These are phyloP conservation scores for Suhomyces sp. DNA, from an alignment of 805 yeast genomes.

Conservation along the genomic window DNA sequence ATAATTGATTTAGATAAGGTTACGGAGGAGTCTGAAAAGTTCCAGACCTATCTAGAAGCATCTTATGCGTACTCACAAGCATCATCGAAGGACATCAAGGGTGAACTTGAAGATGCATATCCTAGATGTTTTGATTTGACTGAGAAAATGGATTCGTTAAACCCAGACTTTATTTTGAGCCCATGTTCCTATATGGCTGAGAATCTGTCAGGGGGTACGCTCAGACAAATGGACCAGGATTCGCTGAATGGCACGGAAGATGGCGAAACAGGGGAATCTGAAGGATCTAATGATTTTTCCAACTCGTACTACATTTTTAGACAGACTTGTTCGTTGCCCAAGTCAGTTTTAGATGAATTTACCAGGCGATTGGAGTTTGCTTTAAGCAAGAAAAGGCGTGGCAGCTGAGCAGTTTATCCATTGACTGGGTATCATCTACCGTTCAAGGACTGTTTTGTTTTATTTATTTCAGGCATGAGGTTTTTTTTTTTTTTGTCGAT, in stretches of 20 bases:
- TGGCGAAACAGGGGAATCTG: background rate
- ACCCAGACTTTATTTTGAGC: background rate
- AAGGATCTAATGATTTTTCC: background rate
- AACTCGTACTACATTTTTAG: background rate
- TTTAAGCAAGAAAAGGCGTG: background rate
- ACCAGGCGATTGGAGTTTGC: background rate
- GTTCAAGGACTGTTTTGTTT: no score
- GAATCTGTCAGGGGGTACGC: background rate
- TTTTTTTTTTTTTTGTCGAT: background rate
- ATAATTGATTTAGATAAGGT: conserved; percentile 1
- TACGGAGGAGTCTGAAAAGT: conserved; percentile 3
- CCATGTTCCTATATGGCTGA: background rate
- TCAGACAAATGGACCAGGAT: background rate
- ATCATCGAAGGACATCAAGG: background rate
- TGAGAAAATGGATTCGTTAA: background rate
- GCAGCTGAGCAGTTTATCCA: background rate
- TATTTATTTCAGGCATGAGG: background rate
- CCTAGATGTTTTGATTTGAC: background rate
- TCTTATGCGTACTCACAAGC: background rate
- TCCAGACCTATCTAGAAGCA: background rate
- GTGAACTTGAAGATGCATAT: background rate
- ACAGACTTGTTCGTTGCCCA: background rate
- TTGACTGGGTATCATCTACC: background rate
- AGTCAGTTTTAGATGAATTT: background rate
- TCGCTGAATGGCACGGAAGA: background rate